A percentile compares a stretch with the other conserved stretches of the same genome.
Conservation (phyloP, 805 yeast genomes). For the Yarrowia sp. region DNA sequence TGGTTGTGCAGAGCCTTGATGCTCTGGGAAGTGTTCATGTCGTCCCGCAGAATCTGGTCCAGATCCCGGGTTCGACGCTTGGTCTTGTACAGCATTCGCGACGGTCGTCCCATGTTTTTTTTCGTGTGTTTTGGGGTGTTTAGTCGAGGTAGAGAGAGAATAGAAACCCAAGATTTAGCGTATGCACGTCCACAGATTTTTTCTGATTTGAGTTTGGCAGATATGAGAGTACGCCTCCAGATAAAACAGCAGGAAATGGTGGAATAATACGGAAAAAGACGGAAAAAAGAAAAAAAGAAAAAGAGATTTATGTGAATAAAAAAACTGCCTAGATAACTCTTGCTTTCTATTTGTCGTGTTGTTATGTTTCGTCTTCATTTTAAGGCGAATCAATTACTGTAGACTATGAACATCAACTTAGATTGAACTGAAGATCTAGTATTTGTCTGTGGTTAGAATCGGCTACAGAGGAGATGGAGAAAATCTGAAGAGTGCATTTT, state of each 20-base stretch:
- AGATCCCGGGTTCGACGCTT: conserved; percentile 53
- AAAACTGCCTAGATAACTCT: no score
- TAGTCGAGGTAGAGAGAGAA: neutral
- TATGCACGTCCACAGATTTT: conserved; percentile 8
- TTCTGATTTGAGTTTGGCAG: neutral
- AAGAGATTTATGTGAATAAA: no score
- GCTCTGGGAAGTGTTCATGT: conserved; percentile 61
- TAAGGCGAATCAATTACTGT: no score
- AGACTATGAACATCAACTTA: no score
- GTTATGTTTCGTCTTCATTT: no score
- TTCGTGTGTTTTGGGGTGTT: conserved; percentile 39
- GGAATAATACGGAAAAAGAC: no score
- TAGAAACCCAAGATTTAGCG: neutral
- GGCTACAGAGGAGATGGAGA: neutral
- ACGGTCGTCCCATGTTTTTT: conserved; percentile 73
- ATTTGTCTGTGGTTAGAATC: no score
- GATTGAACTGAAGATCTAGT: no score
- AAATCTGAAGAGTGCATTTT: neutral
- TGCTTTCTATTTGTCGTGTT: no score
- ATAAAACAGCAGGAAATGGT: no score
- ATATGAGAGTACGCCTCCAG: no score
- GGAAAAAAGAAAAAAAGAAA: no score
- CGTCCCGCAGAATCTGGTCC: conserved; percentile 71
- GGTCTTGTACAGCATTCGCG: conserved; percentile 79
- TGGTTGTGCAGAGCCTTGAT: conserved; percentile 70